These are phyloP conservation scores for Erodium chrysanthum DNA, from an alignment of 441 rosid species.

Conservation along the genomic window DNA sequence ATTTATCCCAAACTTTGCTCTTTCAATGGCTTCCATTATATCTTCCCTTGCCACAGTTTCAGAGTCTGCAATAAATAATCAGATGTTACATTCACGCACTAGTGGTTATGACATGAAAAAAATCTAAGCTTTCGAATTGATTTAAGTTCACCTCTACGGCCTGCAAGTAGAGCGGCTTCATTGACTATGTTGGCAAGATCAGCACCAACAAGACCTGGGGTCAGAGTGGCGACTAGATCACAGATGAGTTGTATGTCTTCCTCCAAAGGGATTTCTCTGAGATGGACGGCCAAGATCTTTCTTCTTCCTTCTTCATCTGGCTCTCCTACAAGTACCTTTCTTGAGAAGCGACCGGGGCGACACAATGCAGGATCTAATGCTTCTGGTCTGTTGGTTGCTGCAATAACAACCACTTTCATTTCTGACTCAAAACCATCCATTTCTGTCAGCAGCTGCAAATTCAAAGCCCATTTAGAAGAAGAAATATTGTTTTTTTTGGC, in stretches of 20 bases:
- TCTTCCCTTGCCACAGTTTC: conserved; percentile 80
- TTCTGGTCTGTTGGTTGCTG: conserved; percentile 68
- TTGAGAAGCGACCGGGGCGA: conserved; percentile 70
- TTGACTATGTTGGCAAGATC: conserved; percentile 68
- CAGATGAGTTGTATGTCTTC: conserved; percentile 47
- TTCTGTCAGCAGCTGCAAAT: conserved; percentile 83
- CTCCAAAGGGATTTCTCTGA: conserved; percentile 63
- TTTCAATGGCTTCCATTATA: conserved; percentile 89
- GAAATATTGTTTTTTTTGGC: no score
- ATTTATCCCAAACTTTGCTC: conserved; percentile 85
- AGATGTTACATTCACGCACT: neutral
- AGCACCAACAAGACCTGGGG: conserved; percentile 67
- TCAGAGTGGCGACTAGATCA: conserved; percentile 54
- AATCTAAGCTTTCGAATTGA: no score
- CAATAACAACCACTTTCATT: conserved; percentile 58
- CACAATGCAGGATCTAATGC: conserved; percentile 65
- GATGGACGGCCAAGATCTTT: conserved; percentile 54
- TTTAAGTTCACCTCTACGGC: conserved; percentile 63
- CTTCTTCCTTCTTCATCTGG: conserved; percentile 65
- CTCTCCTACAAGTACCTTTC: conserved; percentile 62
- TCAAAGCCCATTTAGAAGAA: conserved; percentile 9
- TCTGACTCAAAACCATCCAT: conserved; percentile 86
- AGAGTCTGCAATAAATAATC: conserved; percentile 43
- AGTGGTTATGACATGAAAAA: neutral
- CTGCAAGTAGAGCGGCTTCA: conserved; percentile 80